A percentile compares a stretch with the other conserved stretches of the same genome.
Conservation (phyloP, 306 rosid genomes). For the Benincasa hispida region DNA sequence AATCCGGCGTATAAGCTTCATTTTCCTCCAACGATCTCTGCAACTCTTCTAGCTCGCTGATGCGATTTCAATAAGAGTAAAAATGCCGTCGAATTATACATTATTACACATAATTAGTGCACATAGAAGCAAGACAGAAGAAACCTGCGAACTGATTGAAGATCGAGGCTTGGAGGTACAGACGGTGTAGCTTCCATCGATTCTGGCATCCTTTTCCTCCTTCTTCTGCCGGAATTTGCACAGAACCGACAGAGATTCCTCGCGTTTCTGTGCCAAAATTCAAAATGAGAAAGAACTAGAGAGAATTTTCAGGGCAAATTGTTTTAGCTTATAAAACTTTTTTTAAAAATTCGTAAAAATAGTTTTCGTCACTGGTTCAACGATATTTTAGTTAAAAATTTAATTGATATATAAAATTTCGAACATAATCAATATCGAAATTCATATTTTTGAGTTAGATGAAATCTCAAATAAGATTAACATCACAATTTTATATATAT, state of each 20-base stretch:
- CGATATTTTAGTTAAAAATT: no score
- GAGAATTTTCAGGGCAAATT: neutral
- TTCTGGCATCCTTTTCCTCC: constrained; percentile 2
- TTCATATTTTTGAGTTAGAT: no score
- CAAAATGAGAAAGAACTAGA: neutral
- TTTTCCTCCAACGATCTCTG: constrained; percentile 16
- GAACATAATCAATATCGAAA: no score
- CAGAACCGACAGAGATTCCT: neutral
- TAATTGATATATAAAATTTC: no score
- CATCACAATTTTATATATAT: no score
- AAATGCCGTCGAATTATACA: neutral
- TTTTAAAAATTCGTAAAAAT: no score
- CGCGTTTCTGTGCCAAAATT: neutral
- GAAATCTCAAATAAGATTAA: no score
- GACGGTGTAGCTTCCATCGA: constrained; percentile 22
- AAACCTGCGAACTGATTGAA: constrained; percentile 36
- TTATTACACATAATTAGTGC: neutral
- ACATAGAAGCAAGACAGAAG: constrained; percentile 4
- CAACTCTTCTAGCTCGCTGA: constrained; percentile 34
- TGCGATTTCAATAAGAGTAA: constrained; percentile 27
- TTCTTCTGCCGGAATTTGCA: neutral
- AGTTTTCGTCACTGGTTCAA: no score
- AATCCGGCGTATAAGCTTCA: constrained; percentile 18
- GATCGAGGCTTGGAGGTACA: constrained; percentile 15
- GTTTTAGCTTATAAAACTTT: no score